Evolutionary conservation across 139 green algal genomes (phyloP).

Genomic region (Deuterostichococcus epilithicus): DNA sequence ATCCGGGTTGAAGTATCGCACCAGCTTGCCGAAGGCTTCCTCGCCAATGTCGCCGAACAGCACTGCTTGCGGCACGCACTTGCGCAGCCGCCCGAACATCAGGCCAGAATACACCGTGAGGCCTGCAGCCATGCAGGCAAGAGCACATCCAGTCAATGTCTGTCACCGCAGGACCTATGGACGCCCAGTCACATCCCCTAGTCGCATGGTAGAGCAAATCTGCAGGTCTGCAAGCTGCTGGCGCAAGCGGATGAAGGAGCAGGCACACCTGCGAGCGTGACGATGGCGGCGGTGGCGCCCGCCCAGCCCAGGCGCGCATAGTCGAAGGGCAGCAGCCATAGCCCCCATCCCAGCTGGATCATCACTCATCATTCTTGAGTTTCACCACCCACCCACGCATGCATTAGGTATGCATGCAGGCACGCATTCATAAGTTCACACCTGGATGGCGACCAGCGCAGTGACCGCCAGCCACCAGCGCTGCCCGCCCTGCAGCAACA

Average conservation of each 20-base stretch:
- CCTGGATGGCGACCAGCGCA: neutral
- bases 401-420: too few relatives aligned
- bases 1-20: neutral
- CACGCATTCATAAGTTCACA: too few relatives aligned
- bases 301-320: constrained; percentile 28
- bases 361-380: too few relatives aligned
- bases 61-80: constrained; percentile 24
- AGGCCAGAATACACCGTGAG: constrained; percentile 28
- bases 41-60: constrained; percentile 46
- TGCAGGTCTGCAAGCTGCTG: neutral
- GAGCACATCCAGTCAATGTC: neutral
- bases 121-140: neutral
- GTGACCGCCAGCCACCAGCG: neutral
- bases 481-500: neutral
- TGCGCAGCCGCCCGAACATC: constrained; percentile 28
- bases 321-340: constrained; percentile 35
- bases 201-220: too few relatives aligned
- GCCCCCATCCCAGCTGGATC: constrained; percentile 11
- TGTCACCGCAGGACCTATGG: neutral
- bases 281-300: constrained; percentile 3
- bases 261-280: neutral
- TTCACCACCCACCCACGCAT: too few relatives aligned
- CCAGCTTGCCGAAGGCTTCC: constrained; percentile 17
- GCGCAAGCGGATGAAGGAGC: neutral
- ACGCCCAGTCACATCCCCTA: neutral